Base-by-base conservation (phyloP, 2,329 filamentous ascomycete species). In the Cryphonectria carpinicola region DNA sequence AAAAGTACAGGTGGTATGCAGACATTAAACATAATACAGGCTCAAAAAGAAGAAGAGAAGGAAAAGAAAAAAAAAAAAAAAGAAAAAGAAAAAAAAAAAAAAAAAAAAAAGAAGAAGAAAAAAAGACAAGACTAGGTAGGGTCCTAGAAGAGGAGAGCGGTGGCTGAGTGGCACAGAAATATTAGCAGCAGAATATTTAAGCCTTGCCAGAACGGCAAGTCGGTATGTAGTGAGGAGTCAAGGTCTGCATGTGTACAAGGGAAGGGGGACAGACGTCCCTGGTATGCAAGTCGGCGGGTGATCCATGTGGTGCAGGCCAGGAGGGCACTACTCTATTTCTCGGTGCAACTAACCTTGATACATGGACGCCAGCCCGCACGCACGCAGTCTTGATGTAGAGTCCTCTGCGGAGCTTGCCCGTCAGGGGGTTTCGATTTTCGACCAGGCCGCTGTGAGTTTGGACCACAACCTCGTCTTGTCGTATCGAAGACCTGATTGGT, bases 61-160 rank as follows among this genome's bases (percentile, higher is more conserved):
- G n/a, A n/a, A n/a, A n/a, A n/a, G n/a, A n/a, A n/a, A n/a, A n/a
- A n/a, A n/a, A n/a, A n/a, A n/a, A n/a, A n/a, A n/a, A n/a, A n/a
- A n/a, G n/a, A n/a, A n/a, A n/a, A n/a, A n/a, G n/a, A n/a, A n/a
- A n/a, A n/a, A n/a, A n/a, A n/a, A n/a, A n/a, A n/a, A n/a, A n/a
- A n/a, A 68, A 71, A 72, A 62, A 68, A 66, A 10, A 54, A 60
- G 19, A 10, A 41, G 14, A 35, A 58, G 49, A 68, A 69, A 10
- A 10, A 65, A 60, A 32, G 28, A 52, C 35, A 32, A 56, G 68
- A 41, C 37, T 19, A 35, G 43, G 28, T 54, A 32, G 17, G 46
- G 8, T 7, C 46, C 35, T 37, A 25, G 65, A 39, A 62, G 65
- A 65, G 60, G 70, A 37, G 25, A 32, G 43, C 65, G 65, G 69